Evolutionary conservation across 306 rosid species (phyloP).

Genomic region (Quercus robur): DNA sequence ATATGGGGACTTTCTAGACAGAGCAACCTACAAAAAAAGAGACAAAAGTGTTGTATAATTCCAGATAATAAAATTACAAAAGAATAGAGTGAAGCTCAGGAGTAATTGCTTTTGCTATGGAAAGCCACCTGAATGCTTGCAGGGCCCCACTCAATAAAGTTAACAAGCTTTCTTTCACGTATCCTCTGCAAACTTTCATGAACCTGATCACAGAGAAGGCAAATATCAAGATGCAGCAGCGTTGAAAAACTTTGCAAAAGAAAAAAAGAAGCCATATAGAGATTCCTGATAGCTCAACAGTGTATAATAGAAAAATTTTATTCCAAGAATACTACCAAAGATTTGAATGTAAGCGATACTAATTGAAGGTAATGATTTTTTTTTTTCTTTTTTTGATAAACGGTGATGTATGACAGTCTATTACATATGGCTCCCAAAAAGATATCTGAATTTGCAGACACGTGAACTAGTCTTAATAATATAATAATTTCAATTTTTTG

Average conservation of each 20-base stretch:
- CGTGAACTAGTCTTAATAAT: not conserved
- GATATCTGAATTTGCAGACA: not conserved
- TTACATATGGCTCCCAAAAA: not conserved
- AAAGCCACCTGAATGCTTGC: constrained; percentile 91
- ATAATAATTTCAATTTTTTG: no score
- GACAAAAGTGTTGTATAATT: constrained; percentile 4
- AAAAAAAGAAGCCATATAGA: not conserved
- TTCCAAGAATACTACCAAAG: not conserved
- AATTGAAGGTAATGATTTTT: not conserved
- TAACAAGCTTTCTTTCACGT: constrained; percentile 96
- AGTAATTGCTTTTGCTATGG: constrained; percentile 11
- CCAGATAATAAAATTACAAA: constrained; percentile 9
- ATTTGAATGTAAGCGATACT: not conserved
- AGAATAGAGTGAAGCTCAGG: constrained; percentile 11
- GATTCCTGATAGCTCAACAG: not conserved
- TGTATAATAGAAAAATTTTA: not conserved
- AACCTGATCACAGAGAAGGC: constrained; percentile 54
- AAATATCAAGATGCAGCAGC: constrained; percentile 21
- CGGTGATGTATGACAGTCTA: not conserved
- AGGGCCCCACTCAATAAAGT: constrained; percentile 99
- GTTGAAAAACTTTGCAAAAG: constrained; percentile 5
- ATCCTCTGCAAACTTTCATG: constrained; percentile 99
- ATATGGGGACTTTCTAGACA: constrained; percentile 97
- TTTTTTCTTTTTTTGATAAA: not conserved
- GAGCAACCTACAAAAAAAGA: constrained; percentile 67